A percentile compares a stretch with the other conserved stretches of the same genome.
Conservation (phyloP, 2,329 filamentous ascomycete species). For the Penicillium sp. region DNA sequence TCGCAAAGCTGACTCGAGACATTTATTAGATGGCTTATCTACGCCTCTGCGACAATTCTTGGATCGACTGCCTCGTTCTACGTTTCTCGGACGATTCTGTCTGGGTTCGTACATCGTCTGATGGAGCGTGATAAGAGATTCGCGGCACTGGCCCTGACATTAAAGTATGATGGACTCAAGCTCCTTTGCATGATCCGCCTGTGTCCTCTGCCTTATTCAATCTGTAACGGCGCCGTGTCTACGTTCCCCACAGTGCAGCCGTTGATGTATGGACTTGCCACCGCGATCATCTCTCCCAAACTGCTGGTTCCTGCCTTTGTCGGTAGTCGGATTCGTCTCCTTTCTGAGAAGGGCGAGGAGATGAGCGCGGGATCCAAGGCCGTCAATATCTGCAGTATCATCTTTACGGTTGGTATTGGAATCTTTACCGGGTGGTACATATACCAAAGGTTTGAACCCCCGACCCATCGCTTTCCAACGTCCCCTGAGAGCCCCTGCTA, state of each 20-base stretch:
- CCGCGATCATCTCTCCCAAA: constrained; percentile 80
- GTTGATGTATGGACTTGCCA: constrained; percentile 75
- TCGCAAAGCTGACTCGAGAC: constrained; percentile 13
- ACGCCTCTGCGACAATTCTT: constrained; percentile 73
- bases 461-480: background rate
- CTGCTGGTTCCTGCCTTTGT: constrained; percentile 91
- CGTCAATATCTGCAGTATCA: constrained; percentile 81
- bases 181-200: constrained; percentile 89
- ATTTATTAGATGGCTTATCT: constrained; percentile 74
- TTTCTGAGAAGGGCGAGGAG: constrained; percentile 79
- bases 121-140: constrained; percentile 85
- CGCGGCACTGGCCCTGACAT: constrained; percentile 80
- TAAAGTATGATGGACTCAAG: constrained; percentile 87
- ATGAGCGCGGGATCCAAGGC: constrained; percentile 79
- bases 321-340: constrained; percentile 75
- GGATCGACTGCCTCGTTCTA: constrained; percentile 81
- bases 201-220: constrained; percentile 87
- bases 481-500: background rate
- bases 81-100: constrained; percentile 76
- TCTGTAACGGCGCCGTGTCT: constrained; percentile 91
- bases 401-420: constrained; percentile 70
- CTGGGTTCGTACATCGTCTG: constrained; percentile 74
- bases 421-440: constrained; percentile 79
- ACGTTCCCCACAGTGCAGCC: constrained; percentile 88
- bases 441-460: constrained; percentile 61